A percentile compares a stretch with the other conserved stretches of the same genome.
Conservation (phyloP, 805 yeast genomes). For the Sugiyamaella qingdaonensis region DNA sequence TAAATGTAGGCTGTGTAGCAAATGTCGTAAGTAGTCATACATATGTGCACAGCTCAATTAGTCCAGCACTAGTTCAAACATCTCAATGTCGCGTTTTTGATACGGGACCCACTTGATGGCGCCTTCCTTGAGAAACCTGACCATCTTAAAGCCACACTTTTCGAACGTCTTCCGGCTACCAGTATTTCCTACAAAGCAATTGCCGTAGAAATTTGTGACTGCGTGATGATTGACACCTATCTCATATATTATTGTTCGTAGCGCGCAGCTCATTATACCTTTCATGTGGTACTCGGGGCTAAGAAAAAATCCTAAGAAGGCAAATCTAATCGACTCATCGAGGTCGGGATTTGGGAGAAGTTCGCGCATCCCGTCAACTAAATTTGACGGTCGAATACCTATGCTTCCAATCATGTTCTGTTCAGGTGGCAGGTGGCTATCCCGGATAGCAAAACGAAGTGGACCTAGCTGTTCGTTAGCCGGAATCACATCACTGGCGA, state of each 20-base stretch:
- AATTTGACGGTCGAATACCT: slow-evolving; percentile 9
- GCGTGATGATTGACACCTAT: slow-evolving; percentile 10
- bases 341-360: neutral
- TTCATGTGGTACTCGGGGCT: slow-evolving; percentile 16
- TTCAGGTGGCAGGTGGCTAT: slow-evolving; percentile 1
- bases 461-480: neutral
- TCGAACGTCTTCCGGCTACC: slow-evolving; percentile 19
- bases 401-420: slow-evolving; percentile 13
- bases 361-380: neutral
- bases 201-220: slow-evolving; percentile 11
- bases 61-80: neutral
- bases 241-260: slow-evolving; percentile 9
- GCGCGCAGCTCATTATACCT: slow-evolving; percentile 18
- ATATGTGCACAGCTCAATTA: too few relatives aligned
- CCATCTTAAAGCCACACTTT: slow-evolving; percentile 19
- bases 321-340: slow-evolving; percentile 4
- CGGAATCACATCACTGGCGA: neutral
- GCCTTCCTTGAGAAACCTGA: slow-evolving; percentile 11
- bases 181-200: slow-evolving; percentile 14
- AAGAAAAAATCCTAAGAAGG: slow-evolving; percentile 21
- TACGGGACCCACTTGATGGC: slow-evolving; percentile 9
- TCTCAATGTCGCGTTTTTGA: slow-evolving; percentile 2
- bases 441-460: slow-evolving; percentile 15
- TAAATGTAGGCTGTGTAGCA: too few relatives aligned
- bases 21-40: too few relatives aligned